A percentile compares a stretch with the other conserved stretches of the same genome.
phyloP scores from a whole-genome alignment of 345 rosid genomes.

The Alliaria petiolata region DNA sequence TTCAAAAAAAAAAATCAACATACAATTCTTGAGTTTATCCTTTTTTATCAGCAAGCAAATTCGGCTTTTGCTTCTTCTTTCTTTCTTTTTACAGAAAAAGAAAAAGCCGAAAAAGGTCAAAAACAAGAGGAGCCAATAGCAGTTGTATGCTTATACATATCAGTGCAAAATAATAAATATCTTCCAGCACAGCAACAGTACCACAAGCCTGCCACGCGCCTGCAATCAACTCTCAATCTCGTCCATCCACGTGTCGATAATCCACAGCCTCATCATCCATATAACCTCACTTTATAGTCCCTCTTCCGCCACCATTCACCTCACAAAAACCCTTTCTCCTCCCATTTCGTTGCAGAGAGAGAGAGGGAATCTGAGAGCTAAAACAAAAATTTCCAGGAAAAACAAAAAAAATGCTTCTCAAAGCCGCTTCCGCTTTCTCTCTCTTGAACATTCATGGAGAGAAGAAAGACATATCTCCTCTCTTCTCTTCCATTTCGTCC shows the following conservation, averaged over 20 bases:
- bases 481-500: conserved; percentile 20
- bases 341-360: neutral
- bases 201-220: conserved; percentile 51
- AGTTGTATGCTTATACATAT: too few species aligned
- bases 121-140: too few species aligned
- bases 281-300: conserved; percentile 18
- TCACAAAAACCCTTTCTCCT: conserved; percentile 1
- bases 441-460: conserved; percentile 31
- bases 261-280: conserved; percentile 34
- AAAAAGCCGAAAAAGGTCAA: too few species aligned
- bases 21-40: too few species aligned
- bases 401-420: conserved; percentile 43
- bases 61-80: too few species aligned
- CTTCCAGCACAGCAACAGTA: conserved; percentile 24
- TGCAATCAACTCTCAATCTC: conserved; percentile 3
- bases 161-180: neutral
- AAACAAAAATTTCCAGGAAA: neutral
- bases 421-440: conserved; percentile 42
- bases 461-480: conserved; percentile 16
- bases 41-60: too few species aligned
- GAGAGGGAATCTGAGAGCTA: neutral
- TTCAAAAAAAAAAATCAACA: too few species aligned
- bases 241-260: conserved; percentile 42
- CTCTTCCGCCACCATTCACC: conserved; percentile 8
- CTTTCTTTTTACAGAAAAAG: too few species aligned